A percentile compares a stretch with the other conserved stretches of the same genome.
phyloP scores from a whole-genome alignment of 805 yeast genomes.

The Teunomyces pallodes region DNA sequence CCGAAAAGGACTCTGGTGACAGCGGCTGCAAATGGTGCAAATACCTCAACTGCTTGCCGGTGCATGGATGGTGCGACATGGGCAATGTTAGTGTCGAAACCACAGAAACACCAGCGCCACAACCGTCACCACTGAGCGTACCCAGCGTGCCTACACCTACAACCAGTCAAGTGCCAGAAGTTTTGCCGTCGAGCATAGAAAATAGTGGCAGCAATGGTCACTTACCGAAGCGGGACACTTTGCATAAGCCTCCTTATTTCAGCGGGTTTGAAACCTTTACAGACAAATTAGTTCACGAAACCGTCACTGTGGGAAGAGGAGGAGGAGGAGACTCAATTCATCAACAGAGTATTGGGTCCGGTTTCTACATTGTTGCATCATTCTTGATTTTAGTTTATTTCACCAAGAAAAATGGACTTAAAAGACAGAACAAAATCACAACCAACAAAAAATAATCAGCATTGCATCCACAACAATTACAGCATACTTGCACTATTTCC shows the following conservation, averaged over 20 bases:
- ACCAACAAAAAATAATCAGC: neutral
- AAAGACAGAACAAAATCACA: neutral
- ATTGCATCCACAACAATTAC: neutral
- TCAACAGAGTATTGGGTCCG: constrained; percentile 17
- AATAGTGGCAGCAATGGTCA: constrained; percentile 9
- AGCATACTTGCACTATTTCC: neutral
- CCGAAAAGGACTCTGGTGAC: constrained; percentile 35
- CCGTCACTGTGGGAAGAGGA: neutral
- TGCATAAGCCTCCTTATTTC: neutral
- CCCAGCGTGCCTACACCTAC: constrained; percentile 8
- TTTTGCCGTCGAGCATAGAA: constrained; percentile 21
- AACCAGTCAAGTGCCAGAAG: constrained; percentile 9
- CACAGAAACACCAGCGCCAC: constrained; percentile 5
- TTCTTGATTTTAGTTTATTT: constrained; percentile 17
- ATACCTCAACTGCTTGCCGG: constrained; percentile 68
- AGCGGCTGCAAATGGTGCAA: constrained; percentile 69
- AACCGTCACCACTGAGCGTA: constrained; percentile 2
- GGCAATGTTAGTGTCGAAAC: constrained; percentile 36
- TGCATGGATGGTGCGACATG: constrained; percentile 64
- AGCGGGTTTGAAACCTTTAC: neutral
- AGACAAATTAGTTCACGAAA: neutral
- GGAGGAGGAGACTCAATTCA: neutral
- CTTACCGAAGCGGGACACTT: neutral
- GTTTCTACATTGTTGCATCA: constrained; percentile 16
- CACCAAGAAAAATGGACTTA: constrained; percentile 6